Evolutionary conservation across 2,329 filamentous ascomycete species (phyloP).

Genomic region (Lachnellula occidentalis): DNA sequence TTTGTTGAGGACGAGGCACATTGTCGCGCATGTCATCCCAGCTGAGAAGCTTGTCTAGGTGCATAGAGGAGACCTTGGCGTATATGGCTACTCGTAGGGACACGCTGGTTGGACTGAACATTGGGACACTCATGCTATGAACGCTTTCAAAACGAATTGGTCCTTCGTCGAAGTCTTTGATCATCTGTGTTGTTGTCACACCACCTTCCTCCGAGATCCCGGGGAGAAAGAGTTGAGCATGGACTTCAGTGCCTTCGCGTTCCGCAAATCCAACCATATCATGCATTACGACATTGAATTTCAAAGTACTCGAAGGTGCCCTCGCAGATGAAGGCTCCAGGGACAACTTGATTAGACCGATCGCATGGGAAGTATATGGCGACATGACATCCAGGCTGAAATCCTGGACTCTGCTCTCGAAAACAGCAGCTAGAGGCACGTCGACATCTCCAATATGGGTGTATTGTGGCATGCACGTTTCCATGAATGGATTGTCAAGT

Average conservation of each 20-base stretch:
- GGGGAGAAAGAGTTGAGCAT: slow-evolving; percentile 94
- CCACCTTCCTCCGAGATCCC: slow-evolving; percentile 85
- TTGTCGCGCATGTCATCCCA: slow-evolving; percentile 98
- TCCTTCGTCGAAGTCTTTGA: slow-evolving; percentile 87
- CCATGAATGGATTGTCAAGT: slow-evolving; percentile 87
- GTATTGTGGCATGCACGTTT: slow-evolving; percentile 85
- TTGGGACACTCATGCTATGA: slow-evolving; percentile 91
- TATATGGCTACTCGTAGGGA: slow-evolving; percentile 85
- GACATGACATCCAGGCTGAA: slow-evolving; percentile 87
- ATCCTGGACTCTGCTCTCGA: slow-evolving; percentile 90
- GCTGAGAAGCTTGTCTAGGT: slow-evolving; percentile 92
- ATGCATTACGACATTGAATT: slow-evolving; percentile 99
- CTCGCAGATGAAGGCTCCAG: slow-evolving; percentile 90
- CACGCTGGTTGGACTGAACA: slow-evolving; percentile 68
- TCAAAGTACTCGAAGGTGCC: slow-evolving; percentile 84
- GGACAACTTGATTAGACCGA: slow-evolving; percentile 86
- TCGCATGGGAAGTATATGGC: slow-evolving; percentile 83
- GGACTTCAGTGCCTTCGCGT: slow-evolving; percentile 89
- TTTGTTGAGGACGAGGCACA: slow-evolving; percentile 52
- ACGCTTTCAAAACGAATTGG: slow-evolving; percentile 94
- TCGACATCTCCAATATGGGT: slow-evolving; percentile 90
- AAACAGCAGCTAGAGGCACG: slow-evolving; percentile 86
- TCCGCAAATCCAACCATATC: slow-evolving; percentile 93
- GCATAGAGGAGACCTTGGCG: slow-evolving; percentile 84
- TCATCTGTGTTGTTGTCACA: slow-evolving; percentile 92